These are phyloP conservation scores for Salix exigua DNA, from an alignment of 345 rosid species.

Conservation along the genomic window DNA sequence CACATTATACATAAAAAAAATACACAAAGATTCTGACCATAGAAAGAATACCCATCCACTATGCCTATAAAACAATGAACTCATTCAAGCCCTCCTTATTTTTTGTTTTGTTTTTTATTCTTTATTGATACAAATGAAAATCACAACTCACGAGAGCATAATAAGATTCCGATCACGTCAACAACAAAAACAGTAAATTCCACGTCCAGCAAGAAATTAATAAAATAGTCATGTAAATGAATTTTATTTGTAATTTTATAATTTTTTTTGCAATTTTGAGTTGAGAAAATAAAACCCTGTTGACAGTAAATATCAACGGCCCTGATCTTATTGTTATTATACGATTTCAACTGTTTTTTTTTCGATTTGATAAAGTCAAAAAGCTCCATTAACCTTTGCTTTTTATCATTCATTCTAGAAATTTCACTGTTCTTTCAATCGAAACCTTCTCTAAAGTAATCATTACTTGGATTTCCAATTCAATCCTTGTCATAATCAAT, in stretches of 20 bases:
- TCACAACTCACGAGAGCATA: background rate
- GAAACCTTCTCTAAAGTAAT: background rate
- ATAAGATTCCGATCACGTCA: background rate
- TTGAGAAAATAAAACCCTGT: too few species aligned
- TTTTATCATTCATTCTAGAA: too few species aligned
- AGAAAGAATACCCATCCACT: background rate
- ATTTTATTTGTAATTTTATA: background rate
- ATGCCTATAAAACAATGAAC: background rate
- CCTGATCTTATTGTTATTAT: too few species aligned
- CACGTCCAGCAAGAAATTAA: background rate
- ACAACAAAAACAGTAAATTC: background rate
- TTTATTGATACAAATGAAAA: background rate
- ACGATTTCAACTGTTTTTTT: background rate
- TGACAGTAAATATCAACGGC: too few species aligned
- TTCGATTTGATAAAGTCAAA: background rate
- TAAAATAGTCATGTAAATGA: background rate
- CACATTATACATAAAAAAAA: background rate
- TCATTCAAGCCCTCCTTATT: background rate
- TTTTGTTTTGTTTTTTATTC: background rate
- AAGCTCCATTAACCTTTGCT: background rate
- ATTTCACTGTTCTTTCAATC: background rate
- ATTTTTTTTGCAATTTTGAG: too few species aligned
- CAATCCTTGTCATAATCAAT: too few species aligned
- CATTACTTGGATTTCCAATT: too few species aligned
- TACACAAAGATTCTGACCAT: background rate